Conservation (phyloP, 768 basidiomycete species). For the Asterophora parasitica region DNA sequence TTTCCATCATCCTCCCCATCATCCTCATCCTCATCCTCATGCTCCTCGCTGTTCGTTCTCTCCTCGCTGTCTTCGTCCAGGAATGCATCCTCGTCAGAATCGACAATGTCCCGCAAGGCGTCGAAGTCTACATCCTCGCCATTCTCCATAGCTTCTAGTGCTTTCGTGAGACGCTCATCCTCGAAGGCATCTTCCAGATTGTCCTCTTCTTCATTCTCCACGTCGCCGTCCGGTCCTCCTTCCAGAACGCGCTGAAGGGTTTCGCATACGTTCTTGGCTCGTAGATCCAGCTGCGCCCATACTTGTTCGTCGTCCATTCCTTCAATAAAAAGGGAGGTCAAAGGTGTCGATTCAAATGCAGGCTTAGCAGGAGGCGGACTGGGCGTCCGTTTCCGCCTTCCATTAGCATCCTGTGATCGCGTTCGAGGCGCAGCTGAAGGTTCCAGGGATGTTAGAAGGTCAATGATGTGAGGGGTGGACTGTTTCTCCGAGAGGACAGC, state of each 20-base stretch:
- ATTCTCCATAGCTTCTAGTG: constrained; percentile 27
- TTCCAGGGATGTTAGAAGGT: constrained; percentile 63
- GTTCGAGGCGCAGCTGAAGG: constrained; percentile 71
- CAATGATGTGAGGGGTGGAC: constrained; percentile 61
- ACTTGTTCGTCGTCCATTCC: constrained; percentile 83
- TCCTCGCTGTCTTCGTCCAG: constrained; percentile 23
- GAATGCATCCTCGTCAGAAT: constrained; percentile 18
- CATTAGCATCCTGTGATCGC: constrained; percentile 48
- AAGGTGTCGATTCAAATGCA: constrained; percentile 57
- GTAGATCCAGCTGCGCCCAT: constrained; percentile 91
- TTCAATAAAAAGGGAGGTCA: constrained; percentile 69
- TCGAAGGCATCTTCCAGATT: constrained; percentile 28
- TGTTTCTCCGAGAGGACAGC: constrained; percentile 62
- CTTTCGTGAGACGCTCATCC: constrained; percentile 19
- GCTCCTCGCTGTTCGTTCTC: constrained; percentile 20
- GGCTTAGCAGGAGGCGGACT: constrained; percentile 25
- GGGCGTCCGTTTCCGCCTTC: constrained; percentile 39
- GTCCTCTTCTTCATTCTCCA: constrained; percentile 25
- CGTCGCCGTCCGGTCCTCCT: constrained; percentile 26
- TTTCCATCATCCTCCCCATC: constrained; percentile 13
- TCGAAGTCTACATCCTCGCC: constrained; percentile 30
- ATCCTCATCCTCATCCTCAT: constrained; percentile 23
- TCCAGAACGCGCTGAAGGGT: constrained; percentile 64
- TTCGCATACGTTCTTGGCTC: constrained; percentile 63
- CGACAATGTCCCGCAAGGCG: constrained; percentile 26